These are phyloP conservation scores for Exserohilum rostratum DNA, from an alignment of 2,329 filamentous ascomycete species.

Conservation along the genomic window DNA sequence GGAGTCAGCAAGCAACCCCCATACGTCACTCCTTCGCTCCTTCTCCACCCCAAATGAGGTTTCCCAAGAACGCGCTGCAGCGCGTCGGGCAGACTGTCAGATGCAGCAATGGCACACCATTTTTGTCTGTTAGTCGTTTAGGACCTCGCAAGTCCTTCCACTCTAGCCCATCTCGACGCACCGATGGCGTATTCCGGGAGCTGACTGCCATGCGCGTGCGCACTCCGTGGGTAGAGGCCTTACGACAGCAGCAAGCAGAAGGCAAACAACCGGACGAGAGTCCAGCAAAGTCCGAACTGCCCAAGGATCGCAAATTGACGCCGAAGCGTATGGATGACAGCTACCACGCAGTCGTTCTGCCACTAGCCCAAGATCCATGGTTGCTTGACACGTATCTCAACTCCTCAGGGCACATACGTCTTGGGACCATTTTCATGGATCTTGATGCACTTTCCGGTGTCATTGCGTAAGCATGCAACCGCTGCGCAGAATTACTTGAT, in stretches of 20 bases:
- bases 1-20: conserved; percentile 23
- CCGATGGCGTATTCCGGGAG: conserved; percentile 66
- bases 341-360: conserved; percentile 71
- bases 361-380: conserved; percentile 76
- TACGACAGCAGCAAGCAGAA: conserved; percentile 58
- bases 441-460: conserved; percentile 78
- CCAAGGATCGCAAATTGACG: conserved; percentile 61
- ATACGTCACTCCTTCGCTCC: conserved; percentile 26
- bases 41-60: conserved; percentile 26
- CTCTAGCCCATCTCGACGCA: conserved; percentile 38
- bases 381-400: conserved; percentile 80
- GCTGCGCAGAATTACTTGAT: conserved; percentile 53
- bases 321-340: conserved; percentile 75
- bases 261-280: conserved; percentile 37
- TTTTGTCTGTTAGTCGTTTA: neutral
- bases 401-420: conserved; percentile 72
- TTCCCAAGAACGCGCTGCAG: conserved; percentile 25
- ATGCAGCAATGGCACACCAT: conserved; percentile 7
- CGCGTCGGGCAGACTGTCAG: conserved; percentile 15
- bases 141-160: conserved; percentile 25
- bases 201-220: conserved; percentile 56
- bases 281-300: conserved; percentile 43
- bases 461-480: conserved; percentile 65
- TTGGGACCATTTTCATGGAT: conserved; percentile 80
- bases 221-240: conserved; percentile 72